Conservation (phyloP, 2,329 filamentous ascomycete genomes). For the Claviceps digitariae region DNA sequence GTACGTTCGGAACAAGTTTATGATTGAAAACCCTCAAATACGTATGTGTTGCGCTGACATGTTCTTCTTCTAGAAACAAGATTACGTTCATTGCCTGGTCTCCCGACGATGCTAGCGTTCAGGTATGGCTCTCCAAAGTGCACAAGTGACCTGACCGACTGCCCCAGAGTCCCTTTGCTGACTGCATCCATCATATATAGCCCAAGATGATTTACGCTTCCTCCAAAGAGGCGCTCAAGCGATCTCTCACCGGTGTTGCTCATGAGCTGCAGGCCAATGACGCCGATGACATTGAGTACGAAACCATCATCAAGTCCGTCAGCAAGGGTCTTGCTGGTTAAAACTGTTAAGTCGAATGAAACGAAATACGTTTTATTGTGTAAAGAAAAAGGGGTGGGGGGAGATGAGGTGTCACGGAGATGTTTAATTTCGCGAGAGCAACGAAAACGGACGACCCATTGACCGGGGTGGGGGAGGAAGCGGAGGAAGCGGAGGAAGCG, state of each 20-base stretch:
- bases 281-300: constrained; percentile 66
- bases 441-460: not conserved
- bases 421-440: not conserved
- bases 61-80: constrained; percentile 45
- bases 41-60: constrained; percentile 10
- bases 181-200: constrained; percentile 25
- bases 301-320: constrained; percentile 52
- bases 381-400: not conserved
- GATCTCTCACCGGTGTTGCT: constrained; percentile 60
- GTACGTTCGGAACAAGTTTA: constrained; percentile 23
- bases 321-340: constrained; percentile 47
- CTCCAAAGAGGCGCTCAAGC: constrained; percentile 77
- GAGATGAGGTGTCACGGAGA: not conserved
- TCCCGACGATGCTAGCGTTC: constrained; percentile 66
- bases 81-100: constrained; percentile 70
- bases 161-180: too few species aligned
- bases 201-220: constrained; percentile 85
- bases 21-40: not conserved
- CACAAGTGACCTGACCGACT: too few species aligned
- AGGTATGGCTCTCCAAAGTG: constrained; percentile 38
- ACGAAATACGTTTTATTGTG: not conserved
- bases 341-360: not conserved
- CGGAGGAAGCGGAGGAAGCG: not conserved
- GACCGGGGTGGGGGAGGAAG: not conserved
- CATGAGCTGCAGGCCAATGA: constrained; percentile 76